Conservation (phyloP, 345 rosid genomes). For the Excoecaria cochinchinensis region DNA sequence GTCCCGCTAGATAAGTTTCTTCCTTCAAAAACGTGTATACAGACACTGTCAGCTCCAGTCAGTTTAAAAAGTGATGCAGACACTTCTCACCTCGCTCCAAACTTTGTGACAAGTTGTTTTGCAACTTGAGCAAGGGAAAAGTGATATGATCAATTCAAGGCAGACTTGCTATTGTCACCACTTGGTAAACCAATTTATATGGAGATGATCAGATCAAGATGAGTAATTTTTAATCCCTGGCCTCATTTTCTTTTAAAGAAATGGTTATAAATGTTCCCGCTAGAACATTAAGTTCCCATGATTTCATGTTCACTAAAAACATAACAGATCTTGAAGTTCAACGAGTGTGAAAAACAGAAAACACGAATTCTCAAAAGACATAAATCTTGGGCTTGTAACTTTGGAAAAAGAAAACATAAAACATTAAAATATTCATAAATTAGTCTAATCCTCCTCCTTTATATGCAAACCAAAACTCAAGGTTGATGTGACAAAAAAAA, state of each 20-base stretch:
- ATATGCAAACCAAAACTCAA: background rate
- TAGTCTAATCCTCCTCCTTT: background rate
- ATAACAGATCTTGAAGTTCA: no score
- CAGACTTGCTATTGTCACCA: no score
- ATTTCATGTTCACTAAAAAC: no score
- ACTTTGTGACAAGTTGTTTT: constrained; percentile 10
- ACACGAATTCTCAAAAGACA: no score
- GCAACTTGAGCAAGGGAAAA: constrained; percentile 12
- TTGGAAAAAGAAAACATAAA: background rate
- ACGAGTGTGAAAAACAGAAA: no score
- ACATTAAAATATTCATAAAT: background rate
- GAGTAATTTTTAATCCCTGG: no score
- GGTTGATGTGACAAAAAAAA: background rate
- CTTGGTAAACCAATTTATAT: no score
- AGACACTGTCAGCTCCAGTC: constrained; percentile 12
- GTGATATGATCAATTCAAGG: background rate
- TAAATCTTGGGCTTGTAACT: no score
- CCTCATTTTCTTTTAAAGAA: no score
- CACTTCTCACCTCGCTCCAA: constrained; percentile 12
- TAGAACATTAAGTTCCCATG: no score
- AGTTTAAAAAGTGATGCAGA: constrained; percentile 10
- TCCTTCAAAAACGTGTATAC: constrained; percentile 10
- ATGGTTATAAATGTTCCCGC: no score
- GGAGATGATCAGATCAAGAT: no score
- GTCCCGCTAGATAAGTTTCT: constrained; percentile 14